Evolutionary conservation across 1,284 basidiomycete genomes (phyloP), one percentile per base, ranked within the genome.

Genomic region (Rhizopogon hawkerae): DNA sequence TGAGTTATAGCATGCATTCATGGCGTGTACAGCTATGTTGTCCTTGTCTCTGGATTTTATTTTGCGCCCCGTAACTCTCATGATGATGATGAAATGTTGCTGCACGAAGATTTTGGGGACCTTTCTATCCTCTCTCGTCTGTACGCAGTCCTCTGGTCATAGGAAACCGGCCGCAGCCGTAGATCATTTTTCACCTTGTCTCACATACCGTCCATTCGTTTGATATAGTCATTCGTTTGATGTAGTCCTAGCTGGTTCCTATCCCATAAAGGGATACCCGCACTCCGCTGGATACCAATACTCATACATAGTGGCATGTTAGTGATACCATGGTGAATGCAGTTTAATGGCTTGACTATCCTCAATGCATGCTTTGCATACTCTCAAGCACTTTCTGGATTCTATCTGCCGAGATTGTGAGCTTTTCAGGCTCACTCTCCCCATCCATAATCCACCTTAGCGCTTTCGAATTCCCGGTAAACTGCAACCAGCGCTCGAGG

Each of bases 401-500:
- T 49, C 75, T 69, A 9, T 72, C 66, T 7, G 68, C 60, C 1
- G 73, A 59, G 51, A 75, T 58, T 13, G 68, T 71, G 24, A 87
- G 61, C 39, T 64, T 65, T 60, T 85, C 83, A 2, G 77, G 75
- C 43, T 76, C 72, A 47, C 68, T 77, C 14, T 69, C 67, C 14
- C 85, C 85, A 26, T 69, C 58, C 58, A 82, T 65, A 7, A 85
- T 72, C 52, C 72, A 67, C 34, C 69, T 60, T 9, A 76, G 60
- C 11, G 69, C 58, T 64, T 58, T 8, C 67, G 60, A 31, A 64
- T 61, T 31, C 64, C 58, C 2, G 71, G 69, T 21, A 60, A 59
- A 48, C 58, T 63, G 31, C 23, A 90, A 70, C 67, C 85, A 83
- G 26, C 72, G 69, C 63, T 92, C 88, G 24, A 94, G 65, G 58